Percentiles rank a stretch among this genome's conserved stretches.
Conservation (phyloP, 768 basidiomycete genomes). For the Pleurotus cornucopiae region DNA sequence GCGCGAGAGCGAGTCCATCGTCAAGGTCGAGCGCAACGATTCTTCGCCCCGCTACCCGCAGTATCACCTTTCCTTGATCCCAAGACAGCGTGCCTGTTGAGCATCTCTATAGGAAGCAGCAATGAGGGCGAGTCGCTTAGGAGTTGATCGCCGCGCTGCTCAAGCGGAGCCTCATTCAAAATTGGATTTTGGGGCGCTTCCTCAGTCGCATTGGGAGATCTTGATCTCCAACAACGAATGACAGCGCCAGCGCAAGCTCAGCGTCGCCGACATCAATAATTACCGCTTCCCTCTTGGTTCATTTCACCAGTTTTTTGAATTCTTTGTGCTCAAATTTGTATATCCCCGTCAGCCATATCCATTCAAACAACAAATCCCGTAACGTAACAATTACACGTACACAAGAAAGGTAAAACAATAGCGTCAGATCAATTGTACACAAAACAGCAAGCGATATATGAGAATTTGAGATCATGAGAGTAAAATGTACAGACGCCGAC, state of each 20-base stretch:
- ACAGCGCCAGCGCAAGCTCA: constrained; percentile 1
- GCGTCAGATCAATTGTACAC: neutral
- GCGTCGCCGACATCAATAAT: neutral
- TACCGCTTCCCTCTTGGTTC: neutral
- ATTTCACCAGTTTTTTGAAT: neutral
- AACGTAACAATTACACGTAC: constrained; percentile 1
- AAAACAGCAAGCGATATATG: constrained; percentile 1
- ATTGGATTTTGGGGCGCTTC: constrained; percentile 2
- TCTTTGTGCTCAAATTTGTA: no score
- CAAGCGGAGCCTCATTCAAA: neutral
- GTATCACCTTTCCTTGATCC: no score
- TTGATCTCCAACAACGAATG: neutral
- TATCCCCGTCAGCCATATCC: no score
- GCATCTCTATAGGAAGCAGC: no score
- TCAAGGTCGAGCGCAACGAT: no score
- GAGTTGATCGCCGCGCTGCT: neutral
- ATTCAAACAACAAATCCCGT: neutral
- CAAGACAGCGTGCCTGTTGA: no score
- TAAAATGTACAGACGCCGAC: neutral
- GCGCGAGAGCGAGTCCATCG: no score
- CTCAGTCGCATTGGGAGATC: neutral
- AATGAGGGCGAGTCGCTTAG: neutral
- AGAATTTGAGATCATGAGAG: neutral
- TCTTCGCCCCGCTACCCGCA: no score
- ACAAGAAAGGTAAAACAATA: neutral